phyloP scores from a whole-genome alignment of 1,284 basidiomycete genomes.

The Leccinum ambiguum region DNA sequence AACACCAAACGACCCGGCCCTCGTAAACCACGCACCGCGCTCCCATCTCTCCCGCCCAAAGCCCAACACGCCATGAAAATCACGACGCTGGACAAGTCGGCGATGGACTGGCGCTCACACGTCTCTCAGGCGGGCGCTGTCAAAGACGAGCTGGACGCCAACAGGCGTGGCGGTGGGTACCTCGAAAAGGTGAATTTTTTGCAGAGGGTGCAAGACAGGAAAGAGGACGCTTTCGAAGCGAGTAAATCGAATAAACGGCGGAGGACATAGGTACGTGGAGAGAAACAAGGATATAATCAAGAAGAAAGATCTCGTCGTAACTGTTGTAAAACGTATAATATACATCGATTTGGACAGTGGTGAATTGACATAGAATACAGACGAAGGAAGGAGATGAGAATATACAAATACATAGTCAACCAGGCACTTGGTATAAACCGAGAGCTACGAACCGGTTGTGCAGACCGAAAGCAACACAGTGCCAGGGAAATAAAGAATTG shows the following conservation, averaged over 20 bases:
- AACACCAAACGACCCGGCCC: slow-evolving; percentile 53
- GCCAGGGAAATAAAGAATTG: too few relatives aligned
- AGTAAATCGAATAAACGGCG: slow-evolving; percentile 57
- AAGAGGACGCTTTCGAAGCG: slow-evolving; percentile 61
- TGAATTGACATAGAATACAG: slow-evolving; percentile 1
- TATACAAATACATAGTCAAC: too few relatives aligned
- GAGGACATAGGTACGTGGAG: slow-evolving; percentile 32
- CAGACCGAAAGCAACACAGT: too few relatives aligned
- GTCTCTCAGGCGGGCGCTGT: slow-evolving; percentile 47
- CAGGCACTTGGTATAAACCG: too few relatives aligned
- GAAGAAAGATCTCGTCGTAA: background rate
- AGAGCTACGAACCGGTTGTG: too few relatives aligned
- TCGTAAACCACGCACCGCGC: slow-evolving; percentile 57
- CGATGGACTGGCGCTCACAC: slow-evolving; percentile 79
- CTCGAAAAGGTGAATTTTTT: slow-evolving; percentile 82
- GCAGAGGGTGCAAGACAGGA: slow-evolving; percentile 67
- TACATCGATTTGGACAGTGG: slow-evolving; percentile 13
- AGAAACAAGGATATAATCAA: background rate
- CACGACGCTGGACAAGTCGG: slow-evolving; percentile 78
- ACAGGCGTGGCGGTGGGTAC: slow-evolving; percentile 72
- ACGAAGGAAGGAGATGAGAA: background rate
- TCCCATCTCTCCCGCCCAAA: slow-evolving; percentile 47
- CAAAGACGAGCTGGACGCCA: slow-evolving; percentile 70
- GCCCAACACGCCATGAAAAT: slow-evolving; percentile 66
- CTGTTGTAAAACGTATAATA: background rate